Conservation (phyloP, 306 rosid species). For the Arachis hypogaea region DNA sequence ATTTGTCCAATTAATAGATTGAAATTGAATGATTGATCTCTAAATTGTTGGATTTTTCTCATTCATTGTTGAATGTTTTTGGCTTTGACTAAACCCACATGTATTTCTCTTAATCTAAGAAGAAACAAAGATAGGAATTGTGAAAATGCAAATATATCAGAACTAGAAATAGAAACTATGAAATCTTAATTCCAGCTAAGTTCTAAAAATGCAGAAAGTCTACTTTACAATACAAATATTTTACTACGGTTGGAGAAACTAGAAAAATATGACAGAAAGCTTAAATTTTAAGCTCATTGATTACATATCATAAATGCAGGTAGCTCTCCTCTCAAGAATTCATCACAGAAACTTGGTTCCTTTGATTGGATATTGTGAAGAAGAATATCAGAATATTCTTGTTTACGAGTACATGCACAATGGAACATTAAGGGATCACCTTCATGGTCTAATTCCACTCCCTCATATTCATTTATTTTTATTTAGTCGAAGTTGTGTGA, state of each 20-base stretch:
- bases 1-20: too few relatives aligned
- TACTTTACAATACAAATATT: constrained; percentile 14
- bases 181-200: not conserved
- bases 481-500: constrained; percentile 7
- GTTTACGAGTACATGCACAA: constrained; percentile 98
- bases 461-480: constrained; percentile 30
- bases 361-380: constrained; percentile 91
- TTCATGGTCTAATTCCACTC: constrained; percentile 61
- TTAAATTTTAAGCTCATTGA: constrained; percentile 33
- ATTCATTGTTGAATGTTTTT: too few relatives aligned
- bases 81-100: too few relatives aligned
- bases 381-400: constrained; percentile 79
- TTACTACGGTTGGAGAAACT: not conserved
- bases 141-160: not conserved
- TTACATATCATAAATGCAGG: constrained; percentile 56
- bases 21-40: too few relatives aligned
- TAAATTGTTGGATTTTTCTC: too few relatives aligned
- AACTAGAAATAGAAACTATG: constrained; percentile 22
- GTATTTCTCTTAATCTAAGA: too few relatives aligned
- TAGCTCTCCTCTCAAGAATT: constrained; percentile 90
- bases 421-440: constrained; percentile 89
- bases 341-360: constrained; percentile 99
- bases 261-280: constrained; percentile 17
- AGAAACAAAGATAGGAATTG: too few relatives aligned
- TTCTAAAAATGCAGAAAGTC: constrained; percentile 11